A percentile compares a stretch with the other conserved stretches of the same genome.
These are phyloP conservation scores for Pseudohyphozyma bogoriensis DNA, from an alignment of 768 basidiomycete genomes.

Conservation along the genomic window DNA sequence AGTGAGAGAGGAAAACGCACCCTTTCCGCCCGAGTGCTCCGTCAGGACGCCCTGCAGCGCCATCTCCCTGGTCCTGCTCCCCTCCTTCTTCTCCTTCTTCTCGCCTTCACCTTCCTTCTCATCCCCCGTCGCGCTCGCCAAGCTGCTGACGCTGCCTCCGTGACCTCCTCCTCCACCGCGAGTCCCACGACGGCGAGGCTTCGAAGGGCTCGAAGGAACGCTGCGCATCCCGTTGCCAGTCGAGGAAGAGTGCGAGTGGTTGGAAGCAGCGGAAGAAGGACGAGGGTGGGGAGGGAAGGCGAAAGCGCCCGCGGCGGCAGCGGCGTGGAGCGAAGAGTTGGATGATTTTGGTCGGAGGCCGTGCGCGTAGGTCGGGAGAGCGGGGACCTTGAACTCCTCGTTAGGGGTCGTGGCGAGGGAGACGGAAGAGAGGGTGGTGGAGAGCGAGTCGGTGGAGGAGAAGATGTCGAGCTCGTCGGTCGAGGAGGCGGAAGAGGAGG, in stretches of 20 bases:
- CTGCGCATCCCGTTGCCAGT: neutral
- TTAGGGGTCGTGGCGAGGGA: constrained; percentile 6
- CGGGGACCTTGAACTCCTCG: constrained; percentile 10
- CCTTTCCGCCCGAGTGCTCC: constrained; percentile 33
- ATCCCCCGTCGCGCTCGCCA: too few relatives aligned
- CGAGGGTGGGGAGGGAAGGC: constrained; percentile 16
- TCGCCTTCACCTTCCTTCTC: too few relatives aligned
- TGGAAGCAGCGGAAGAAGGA: neutral
- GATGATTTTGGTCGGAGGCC: too few relatives aligned
- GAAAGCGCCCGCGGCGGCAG: constrained; percentile 14
- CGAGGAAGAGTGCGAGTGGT: neutral
- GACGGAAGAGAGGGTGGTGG: constrained; percentile 9
- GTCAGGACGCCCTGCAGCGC: constrained; percentile 11
- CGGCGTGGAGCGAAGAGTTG: constrained; percentile 9
- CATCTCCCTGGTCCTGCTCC: constrained; percentile 4
- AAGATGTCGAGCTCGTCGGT: constrained; percentile 6
- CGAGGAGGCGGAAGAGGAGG: constrained; percentile 16
- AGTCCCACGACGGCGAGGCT: constrained; percentile 26
- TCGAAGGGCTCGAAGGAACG: constrained; percentile 24
- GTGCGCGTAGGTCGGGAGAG: neutral
- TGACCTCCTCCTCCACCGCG: constrained; percentile 17
- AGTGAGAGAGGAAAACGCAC: too few relatives aligned
- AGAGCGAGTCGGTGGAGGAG: constrained; percentile 21
- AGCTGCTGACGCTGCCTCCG: neutral
- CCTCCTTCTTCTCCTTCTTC: neutral